Percentiles rank a stretch among this genome's conserved stretches.
phyloP scores from a whole-genome alignment of 345 rosid species.

The Citropsis articulata region DNA sequence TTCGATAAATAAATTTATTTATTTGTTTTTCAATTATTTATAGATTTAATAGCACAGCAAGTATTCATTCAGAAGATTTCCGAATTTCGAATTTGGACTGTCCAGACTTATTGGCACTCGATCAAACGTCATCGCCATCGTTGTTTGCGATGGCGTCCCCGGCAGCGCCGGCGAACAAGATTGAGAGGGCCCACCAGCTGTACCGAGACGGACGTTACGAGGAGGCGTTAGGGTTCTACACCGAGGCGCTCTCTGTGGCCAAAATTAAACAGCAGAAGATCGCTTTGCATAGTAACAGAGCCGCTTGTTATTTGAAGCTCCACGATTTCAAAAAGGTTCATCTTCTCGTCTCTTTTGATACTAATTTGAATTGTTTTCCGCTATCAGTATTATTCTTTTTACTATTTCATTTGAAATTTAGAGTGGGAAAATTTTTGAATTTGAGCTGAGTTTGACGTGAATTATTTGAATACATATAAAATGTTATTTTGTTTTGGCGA shows the following conservation, averaged over 20 bases:
- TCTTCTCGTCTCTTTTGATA: not conserved
- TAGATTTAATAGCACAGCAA: not conserved
- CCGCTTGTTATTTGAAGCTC: constrained; percentile 83
- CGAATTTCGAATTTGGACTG: constrained; percentile 9
- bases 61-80: not conserved
- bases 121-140: constrained; percentile 5
- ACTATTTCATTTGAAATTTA: too few relatives aligned
- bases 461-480: not conserved
- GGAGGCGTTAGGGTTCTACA: constrained; percentile 69
- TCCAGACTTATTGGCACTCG: constrained; percentile 1
- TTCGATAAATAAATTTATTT: not conserved
- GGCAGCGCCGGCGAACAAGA: constrained; percentile 46
- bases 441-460: too few relatives aligned
- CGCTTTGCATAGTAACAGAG: constrained; percentile 89
- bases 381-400: too few relatives aligned
- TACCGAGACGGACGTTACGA: constrained; percentile 70
- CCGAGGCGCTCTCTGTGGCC: constrained; percentile 72
- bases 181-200: constrained; percentile 84
- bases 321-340: constrained; percentile 74
- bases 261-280: constrained; percentile 74
- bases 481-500: not conserved
- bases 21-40: too few relatives aligned
- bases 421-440: not conserved
- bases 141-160: constrained; percentile 46
- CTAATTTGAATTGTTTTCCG: not conserved